A percentile compares a stretch with the other conserved stretches of the same genome.
These are phyloP conservation scores for Uronychia setigera DNA, from an alignment of 73 alveolate genomes.

Conservation along the genomic window DNA sequence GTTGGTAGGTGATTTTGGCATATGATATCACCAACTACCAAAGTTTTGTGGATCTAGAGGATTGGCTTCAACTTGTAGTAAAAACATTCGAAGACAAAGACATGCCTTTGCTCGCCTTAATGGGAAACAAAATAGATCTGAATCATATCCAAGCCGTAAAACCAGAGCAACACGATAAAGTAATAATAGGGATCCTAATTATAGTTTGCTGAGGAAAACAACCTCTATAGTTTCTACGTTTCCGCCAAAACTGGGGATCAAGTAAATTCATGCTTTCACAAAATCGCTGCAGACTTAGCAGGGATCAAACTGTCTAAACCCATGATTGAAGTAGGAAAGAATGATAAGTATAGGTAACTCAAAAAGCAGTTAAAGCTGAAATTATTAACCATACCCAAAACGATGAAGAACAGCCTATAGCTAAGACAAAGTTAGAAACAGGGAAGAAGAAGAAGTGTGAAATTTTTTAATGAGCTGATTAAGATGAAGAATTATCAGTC, in stretches of 20 bases:
- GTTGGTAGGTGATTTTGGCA: slow-evolving; percentile 55
- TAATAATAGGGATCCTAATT: background rate
- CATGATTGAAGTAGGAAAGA: slow-evolving; percentile 9
- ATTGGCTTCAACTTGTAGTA: slow-evolving; percentile 74
- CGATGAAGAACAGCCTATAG: slow-evolving; percentile 45
- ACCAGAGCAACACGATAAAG: slow-evolving; percentile 59
- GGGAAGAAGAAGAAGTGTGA: slow-evolving; percentile 32
- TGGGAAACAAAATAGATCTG: slow-evolving; percentile 81
- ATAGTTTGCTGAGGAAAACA: slow-evolving; percentile 27
- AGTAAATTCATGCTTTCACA: slow-evolving; percentile 60
- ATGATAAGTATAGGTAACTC: background rate
- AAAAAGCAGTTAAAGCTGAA: slow-evolving; percentile 43
- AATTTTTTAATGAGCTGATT: background rate
- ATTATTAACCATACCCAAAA: slow-evolving; percentile 42
- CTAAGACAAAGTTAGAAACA: slow-evolving; percentile 33
- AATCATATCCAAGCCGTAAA: slow-evolving; percentile 80
- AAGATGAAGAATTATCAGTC: background rate
- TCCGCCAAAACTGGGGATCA: slow-evolving; percentile 83
- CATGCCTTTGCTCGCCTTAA: slow-evolving; percentile 67
- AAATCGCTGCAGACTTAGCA: slow-evolving; percentile 83
- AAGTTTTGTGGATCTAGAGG: slow-evolving; percentile 74
- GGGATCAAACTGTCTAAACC: slow-evolving; percentile 55
- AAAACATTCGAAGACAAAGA: slow-evolving; percentile 75
- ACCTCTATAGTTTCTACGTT: slow-evolving; percentile 46
- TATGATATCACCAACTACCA: slow-evolving; percentile 81